Conservation (phyloP, 768 basidiomycete genomes). For the Clitopilus hobsonii region DNA sequence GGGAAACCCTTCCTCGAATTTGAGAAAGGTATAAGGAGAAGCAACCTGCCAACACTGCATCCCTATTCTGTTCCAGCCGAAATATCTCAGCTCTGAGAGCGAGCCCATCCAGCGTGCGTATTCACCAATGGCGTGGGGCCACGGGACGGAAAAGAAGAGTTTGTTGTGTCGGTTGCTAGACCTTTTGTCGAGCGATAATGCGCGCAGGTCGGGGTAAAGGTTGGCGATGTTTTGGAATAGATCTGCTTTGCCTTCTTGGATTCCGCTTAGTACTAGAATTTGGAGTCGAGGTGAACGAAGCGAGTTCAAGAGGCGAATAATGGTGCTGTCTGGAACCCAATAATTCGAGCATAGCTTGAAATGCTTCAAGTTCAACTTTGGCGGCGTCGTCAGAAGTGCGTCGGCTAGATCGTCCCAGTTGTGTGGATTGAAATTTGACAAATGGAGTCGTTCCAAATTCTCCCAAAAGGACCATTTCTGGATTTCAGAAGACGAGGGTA, state of each 20-base stretch:
- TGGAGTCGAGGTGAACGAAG: constrained; percentile 13
- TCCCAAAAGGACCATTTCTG: constrained; percentile 11
- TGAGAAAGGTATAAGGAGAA: not conserved
- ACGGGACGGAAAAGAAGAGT: constrained; percentile 15
- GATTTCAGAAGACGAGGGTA: constrained; percentile 11
- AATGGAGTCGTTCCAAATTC: constrained; percentile 16
- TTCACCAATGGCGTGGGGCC: constrained; percentile 21
- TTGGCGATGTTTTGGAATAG: constrained; percentile 14
- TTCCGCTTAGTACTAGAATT: constrained; percentile 20
- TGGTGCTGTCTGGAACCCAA: constrained; percentile 16
- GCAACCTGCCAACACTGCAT: not conserved
- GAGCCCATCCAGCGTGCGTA: constrained; percentile 15
- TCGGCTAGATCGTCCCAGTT: constrained; percentile 10
- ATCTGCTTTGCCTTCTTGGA: constrained; percentile 14
- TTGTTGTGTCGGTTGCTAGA: constrained; percentile 17
- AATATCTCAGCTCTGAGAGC: constrained; percentile 15
- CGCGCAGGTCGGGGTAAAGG: constrained; percentile 15
- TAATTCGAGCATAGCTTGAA: constrained; percentile 21
- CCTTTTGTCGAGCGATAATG: constrained; percentile 20
- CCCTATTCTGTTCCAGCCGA: constrained; percentile 18
- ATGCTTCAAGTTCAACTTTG: constrained; percentile 14
- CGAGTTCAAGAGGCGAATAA: constrained; percentile 9
- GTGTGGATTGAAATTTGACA: constrained; percentile 14
- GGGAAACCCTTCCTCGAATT: not conserved
- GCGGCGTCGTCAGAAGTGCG: constrained; percentile 3